Base-by-base conservation (phyloP, 139 green algal genomes). In the Picochlorum sp. region DNA sequence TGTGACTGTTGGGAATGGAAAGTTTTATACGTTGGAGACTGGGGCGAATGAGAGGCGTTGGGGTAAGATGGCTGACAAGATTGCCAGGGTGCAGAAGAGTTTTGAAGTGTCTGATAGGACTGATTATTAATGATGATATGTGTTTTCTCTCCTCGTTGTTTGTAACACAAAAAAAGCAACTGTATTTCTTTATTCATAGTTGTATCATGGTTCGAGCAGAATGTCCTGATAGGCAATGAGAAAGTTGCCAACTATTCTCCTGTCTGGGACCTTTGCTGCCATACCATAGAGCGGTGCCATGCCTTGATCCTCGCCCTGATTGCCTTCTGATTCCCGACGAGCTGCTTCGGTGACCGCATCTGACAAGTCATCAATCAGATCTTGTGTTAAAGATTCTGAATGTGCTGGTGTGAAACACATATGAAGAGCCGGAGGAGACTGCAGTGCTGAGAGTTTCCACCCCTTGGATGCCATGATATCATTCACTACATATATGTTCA, bases 11-110 rank as follows among this genome's bases (percentile, higher is more conserved):
- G 81, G 65, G 58, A 86, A 90, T 45, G 85, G 89, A 60, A 98
- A 90, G 45, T 95, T 98, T 61, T 98, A 96, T 82, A 95, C 85
- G 9, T 64, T 98, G 49, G 85, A 84, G 9, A 96, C 88, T 1
- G 92, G 92, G 4, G 66, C 86, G 37, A 96, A 93, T 62, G 90
- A 97, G 77, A 77, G 72, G 64, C 73, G 92, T 34, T 98, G 92
- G 92, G 60, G 67, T 49, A 95, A 90, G 77, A 90, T 97, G 72
- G 77, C 92, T 78, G 73, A 87, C 23, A 88, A 87, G 74, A 75
- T 97, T 4, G 49, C 73, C 20, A 54, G 66, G 45, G 71, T 91
- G 2, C 38, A 83, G 11, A 77, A 87, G 60, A 30, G 15, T 38
- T 66, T 66, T 21, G 37, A 24, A 45, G 60, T 66, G 47, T 24